These are phyloP conservation scores for Beauveria medogensis DNA, from an alignment of 2,329 filamentous ascomycete species.

Conservation along the genomic window DNA sequence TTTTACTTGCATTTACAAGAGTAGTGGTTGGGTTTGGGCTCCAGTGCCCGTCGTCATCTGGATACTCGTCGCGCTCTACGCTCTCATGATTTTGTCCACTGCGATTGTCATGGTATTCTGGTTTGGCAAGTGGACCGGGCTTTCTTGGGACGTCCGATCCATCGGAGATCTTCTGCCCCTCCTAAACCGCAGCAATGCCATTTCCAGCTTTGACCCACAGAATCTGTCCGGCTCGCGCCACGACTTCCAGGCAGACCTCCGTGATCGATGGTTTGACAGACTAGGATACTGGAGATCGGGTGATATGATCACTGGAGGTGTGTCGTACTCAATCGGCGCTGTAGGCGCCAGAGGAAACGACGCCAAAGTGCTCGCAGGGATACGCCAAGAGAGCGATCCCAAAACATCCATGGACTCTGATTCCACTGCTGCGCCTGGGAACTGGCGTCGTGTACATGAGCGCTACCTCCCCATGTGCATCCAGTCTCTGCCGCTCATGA, in stretches of 20 bases:
- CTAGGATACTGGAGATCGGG: constrained; percentile 82
- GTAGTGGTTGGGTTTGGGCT: constrained; percentile 67
- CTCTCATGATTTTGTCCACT: constrained; percentile 53
- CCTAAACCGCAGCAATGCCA: constrained; percentile 70
- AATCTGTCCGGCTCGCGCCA: constrained; percentile 41
- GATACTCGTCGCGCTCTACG: constrained; percentile 67
- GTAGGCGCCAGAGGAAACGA: constrained; percentile 27
- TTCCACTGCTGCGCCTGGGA: constrained; percentile 20
- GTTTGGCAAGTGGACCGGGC: constrained; percentile 56
- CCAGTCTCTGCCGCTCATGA: constrained; percentile 54
- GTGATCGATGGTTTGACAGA: constrained; percentile 53
- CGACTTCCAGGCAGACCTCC: constrained; percentile 46
- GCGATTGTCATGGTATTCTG: constrained; percentile 53
- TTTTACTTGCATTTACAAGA: constrained; percentile 56
- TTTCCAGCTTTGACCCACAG: constrained; percentile 64
- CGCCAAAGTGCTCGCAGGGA: constrained; percentile 17
- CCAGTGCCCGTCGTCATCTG: constrained; percentile 71
- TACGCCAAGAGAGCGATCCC: constrained; percentile 22
- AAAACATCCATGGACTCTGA: constrained; percentile 25
- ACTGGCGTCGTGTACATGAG: constrained; percentile 29
- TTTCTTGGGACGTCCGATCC: constrained; percentile 78
- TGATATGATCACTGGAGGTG: constrained; percentile 49
- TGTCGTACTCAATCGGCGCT: constrained; percentile 72
- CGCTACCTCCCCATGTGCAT: constrained; percentile 74
- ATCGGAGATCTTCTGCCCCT: constrained; percentile 75